phyloP scores from a whole-genome alignment of 306 rosid species.

The Oxytropis ochrocephala region DNA sequence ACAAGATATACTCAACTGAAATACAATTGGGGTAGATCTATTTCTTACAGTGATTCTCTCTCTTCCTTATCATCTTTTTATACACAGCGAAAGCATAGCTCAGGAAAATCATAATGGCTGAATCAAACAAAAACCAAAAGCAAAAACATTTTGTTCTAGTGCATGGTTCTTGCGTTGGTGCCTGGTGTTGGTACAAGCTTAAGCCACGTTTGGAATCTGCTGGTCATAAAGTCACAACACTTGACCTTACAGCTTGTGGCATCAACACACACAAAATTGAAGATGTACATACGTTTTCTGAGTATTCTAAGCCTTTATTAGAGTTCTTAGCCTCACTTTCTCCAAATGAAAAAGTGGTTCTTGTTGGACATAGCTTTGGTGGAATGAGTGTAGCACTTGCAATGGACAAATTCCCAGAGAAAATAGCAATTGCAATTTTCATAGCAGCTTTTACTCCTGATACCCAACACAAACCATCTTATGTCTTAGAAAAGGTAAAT shows the following conservation, averaged over 20 bases:
- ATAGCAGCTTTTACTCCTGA: conserved; percentile 55
- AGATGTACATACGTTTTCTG: conserved; percentile 32
- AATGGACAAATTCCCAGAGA: conserved; percentile 46
- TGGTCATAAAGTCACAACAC: conserved; percentile 46
- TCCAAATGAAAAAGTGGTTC: conserved; percentile 41
- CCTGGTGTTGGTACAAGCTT: conserved; percentile 66
- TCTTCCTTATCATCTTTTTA: too few relatives aligned
- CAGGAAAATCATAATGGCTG: not conserved
- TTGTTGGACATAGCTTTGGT: conserved; percentile 74
- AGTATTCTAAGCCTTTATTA: conserved; percentile 54
- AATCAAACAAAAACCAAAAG: not conserved
- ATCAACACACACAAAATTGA: conserved; percentile 25
- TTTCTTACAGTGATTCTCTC: too few relatives aligned
- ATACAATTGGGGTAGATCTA: too few relatives aligned
- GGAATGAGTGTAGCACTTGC: conserved; percentile 58
- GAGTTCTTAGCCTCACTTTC: conserved; percentile 36
- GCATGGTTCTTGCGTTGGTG: conserved; percentile 61
- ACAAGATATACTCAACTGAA: too few relatives aligned
- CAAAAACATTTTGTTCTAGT: conserved; percentile 57
- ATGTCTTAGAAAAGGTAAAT: conserved; percentile 38
- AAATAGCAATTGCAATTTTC: conserved; percentile 42
- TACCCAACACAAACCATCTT: conserved; percentile 40
- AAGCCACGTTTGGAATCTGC: conserved; percentile 40
- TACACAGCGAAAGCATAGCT: not conserved
- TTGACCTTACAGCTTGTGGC: conserved; percentile 55